Conservation (phyloP, 1,284 basidiomycete species). For the Agaricales sp. region DNA sequence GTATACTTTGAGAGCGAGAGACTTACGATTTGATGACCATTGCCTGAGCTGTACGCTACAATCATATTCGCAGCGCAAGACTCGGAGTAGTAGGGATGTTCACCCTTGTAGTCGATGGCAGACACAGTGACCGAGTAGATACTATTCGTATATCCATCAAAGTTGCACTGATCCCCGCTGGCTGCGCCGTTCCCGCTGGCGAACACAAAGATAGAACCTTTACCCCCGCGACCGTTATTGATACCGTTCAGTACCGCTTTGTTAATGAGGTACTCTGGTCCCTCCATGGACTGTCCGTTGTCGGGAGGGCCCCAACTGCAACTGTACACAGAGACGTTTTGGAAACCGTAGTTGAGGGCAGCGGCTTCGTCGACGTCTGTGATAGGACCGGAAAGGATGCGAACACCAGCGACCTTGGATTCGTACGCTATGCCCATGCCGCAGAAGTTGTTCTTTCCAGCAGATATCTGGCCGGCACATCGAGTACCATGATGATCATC, state of each 20-base stretch:
- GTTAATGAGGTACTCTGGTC: conserved; percentile 83
- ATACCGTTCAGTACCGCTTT: conserved; percentile 95
- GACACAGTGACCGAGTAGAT: conserved; percentile 96
- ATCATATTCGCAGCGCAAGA: conserved; percentile 95
- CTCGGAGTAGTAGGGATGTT: conserved; percentile 97
- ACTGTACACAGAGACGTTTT: conserved; percentile 89
- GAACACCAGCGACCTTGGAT: conserved; percentile 86
- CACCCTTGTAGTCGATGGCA: conserved; percentile 84
- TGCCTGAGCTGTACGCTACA: conserved; percentile 95
- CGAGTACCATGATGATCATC: conserved; percentile 98
- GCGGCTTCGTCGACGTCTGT: conserved; percentile 97
- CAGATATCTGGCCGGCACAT: conserved; percentile 97
- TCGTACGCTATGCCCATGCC: conserved; percentile 93
- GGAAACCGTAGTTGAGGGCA: conserved; percentile 89
- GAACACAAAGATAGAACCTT: conserved; percentile 94
- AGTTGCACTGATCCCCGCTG: conserved; percentile 95
- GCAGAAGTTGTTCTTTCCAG: conserved; percentile 91
- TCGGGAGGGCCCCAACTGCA: conserved; percentile 99
- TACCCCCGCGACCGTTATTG: conserved; percentile 83
- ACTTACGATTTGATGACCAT: conserved; percentile 82
- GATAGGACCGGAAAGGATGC: conserved; percentile 95
- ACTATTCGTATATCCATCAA: conserved; percentile 98
- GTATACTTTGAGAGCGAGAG: no score
- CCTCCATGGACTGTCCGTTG: conserved; percentile 93
- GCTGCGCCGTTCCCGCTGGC: conserved; percentile 95